phyloP scores from a whole-genome alignment of 163 green algal species.

The Scenedesmus sp. region DNA sequence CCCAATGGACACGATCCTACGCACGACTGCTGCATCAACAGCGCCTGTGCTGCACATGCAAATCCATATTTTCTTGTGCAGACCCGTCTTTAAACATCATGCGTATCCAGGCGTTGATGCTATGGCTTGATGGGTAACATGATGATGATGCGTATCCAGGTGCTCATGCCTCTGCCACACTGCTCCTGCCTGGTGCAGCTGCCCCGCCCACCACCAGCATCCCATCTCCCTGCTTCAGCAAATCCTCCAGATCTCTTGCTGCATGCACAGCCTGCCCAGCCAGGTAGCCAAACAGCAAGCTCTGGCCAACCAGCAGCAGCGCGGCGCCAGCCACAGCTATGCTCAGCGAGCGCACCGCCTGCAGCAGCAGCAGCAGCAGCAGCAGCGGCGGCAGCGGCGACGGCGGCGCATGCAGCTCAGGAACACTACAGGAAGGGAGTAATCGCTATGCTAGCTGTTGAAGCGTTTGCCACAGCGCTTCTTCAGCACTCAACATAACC shows the following conservation, averaged over 20 bases:
- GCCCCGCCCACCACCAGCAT: neutral
- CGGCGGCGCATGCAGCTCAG: too few relatives aligned
- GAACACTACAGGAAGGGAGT: too few relatives aligned
- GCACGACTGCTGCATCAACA: too few relatives aligned
- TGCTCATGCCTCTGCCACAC: neutral
- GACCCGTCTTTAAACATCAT: neutral
- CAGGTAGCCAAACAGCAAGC: neutral
- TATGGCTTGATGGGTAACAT: neutral
- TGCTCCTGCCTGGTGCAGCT: neutral
- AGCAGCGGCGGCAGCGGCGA: too few relatives aligned
- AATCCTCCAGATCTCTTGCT: neutral
- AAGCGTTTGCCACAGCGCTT: too few relatives aligned
- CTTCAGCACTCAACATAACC: too few relatives aligned
- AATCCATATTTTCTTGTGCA: neutral
- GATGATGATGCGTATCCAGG: neutral
- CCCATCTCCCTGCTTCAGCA: neutral
- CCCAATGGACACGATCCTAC: too few relatives aligned
- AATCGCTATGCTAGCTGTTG: too few relatives aligned
- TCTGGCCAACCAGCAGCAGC: conserved; percentile 4
- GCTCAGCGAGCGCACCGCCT: neutral
- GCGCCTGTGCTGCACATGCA: too few relatives aligned
- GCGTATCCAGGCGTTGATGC: neutral
- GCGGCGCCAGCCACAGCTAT: neutral
- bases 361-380: neutral
- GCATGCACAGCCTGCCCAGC: neutral